Evolutionary conservation across 768 basidiomycete genomes (phyloP), one percentile per base, ranked within the genome.

Genomic region (Coprinellus micaceus): DNA sequence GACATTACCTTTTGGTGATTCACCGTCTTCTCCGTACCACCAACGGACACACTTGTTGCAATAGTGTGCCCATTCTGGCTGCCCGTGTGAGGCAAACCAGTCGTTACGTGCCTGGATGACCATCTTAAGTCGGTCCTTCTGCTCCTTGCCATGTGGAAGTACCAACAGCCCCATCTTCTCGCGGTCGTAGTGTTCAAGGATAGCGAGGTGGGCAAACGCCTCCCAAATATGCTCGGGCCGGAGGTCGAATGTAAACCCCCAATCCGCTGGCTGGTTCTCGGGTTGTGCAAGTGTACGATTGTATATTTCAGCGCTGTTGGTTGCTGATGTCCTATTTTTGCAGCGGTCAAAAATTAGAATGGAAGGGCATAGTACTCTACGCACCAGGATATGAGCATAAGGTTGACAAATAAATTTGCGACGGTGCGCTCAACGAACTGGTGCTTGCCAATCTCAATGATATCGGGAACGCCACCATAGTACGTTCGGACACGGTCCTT

Each of bases 401-500:
- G 39, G 41, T 53, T 56, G 10, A 60, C 61, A 50, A 66, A 68
- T 12, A 66, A 26, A 29, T 63, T 60, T 15, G 64, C 36, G n/a
- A 70, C 54, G 15, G 51, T 26, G 2, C 52, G 21, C 30, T 64
- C 60, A 48, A 67, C 54, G 53, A 63, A 72, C 22, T 66, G 65
- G 54, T 72, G 69, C 36, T 69, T 60, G 10, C 58, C 62, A 19
- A 72, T 58, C 41, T 71, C 58, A 25, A 71, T 63, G 19, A 47
- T 28, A 10, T 60, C 48, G 15, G 69, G 64, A 17, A 63, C 60
- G 9, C 59, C 58, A 17, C 45, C 45, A 44, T 69, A 67, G 36
- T 71, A 70, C 3, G 58, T 65, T 4, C 64, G 57, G 3, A 48
- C 33, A 13, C 52, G 49, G 2, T 61, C 43, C 12, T 51, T 30